Conservation (phyloP, 2,329 filamentous ascomycete genomes). For the Trichoderma atroviride region DNA sequence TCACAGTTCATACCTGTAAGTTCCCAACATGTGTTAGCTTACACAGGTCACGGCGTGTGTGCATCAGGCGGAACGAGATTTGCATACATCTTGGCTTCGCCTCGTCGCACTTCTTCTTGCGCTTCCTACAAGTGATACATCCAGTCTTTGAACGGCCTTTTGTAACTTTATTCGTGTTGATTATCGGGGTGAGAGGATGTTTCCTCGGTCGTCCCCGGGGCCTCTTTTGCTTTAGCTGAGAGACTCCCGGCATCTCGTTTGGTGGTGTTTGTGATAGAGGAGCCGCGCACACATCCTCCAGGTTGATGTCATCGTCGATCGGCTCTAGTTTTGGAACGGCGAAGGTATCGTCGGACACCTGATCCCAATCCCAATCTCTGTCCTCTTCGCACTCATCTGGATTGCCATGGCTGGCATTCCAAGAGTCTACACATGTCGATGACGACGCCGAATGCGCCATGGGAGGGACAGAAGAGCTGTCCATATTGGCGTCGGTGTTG, state of each 20-base stretch:
- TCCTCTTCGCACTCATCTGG: constrained; percentile 46
- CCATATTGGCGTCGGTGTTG: constrained; percentile 48
- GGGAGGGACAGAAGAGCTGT: constrained; percentile 46
- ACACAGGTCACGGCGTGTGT: neutral
- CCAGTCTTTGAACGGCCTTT: constrained; percentile 76
- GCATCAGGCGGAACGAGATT: neutral
- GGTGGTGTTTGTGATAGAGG: constrained; percentile 32
- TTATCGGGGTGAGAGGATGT: constrained; percentile 65
- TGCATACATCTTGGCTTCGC: constrained; percentile 63
- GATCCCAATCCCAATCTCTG: constrained; percentile 56
- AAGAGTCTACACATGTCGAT: constrained; percentile 50
- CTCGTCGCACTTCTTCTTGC: constrained; percentile 75
- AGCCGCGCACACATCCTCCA: constrained; percentile 55
- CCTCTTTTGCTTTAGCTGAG: constrained; percentile 57
- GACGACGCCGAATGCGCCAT: constrained; percentile 49
- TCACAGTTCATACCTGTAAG: constrained; percentile 77
- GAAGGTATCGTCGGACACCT: constrained; percentile 48
- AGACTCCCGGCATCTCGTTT: constrained; percentile 31
- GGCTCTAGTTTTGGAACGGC: constrained; percentile 60
- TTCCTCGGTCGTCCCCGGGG: constrained; percentile 82
- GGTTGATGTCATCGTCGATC: constrained; percentile 57
- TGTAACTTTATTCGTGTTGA: constrained; percentile 67
- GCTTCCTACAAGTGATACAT: constrained; percentile 67
- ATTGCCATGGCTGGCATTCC: constrained; percentile 48
- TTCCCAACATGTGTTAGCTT: constrained; percentile 30